Percentiles rank a stretch among this genome's conserved stretches.
Conservation (phyloP, 768 basidiomycete species). For the Lentinula boryana region DNA sequence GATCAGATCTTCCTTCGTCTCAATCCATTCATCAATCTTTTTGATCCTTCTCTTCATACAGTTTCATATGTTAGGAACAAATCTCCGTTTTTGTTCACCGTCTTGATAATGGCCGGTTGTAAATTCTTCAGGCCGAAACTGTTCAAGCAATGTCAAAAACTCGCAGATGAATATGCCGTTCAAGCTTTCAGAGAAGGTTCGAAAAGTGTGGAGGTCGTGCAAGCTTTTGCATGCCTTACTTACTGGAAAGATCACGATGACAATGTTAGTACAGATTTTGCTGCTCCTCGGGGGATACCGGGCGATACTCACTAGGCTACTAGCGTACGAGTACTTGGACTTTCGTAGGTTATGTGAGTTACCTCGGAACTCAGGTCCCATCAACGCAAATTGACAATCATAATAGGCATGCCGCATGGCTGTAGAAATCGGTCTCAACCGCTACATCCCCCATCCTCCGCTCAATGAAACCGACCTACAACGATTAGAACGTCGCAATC, state of each 20-base stretch:
- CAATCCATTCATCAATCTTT: constrained; percentile 85
- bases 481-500: constrained; percentile 70
- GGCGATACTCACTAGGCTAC: constrained; percentile 8
- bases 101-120: constrained; percentile 76
- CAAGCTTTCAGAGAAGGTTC: constrained; percentile 74
- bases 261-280: constrained; percentile 39
- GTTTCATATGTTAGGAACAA: constrained; percentile 71
- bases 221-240: constrained; percentile 83
- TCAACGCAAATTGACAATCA: background rate
- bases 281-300: constrained; percentile 10
- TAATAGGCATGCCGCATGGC: constrained; percentile 81
- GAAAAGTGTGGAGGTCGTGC: constrained; percentile 82
- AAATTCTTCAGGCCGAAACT: constrained; percentile 74
- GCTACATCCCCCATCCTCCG: constrained; percentile 51
- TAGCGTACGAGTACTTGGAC: constrained; percentile 64
- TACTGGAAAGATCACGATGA: constrained; percentile 91
- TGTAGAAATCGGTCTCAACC: constrained; percentile 76
- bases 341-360: constrained; percentile 76
- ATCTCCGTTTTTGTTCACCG: constrained; percentile 81
- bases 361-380: background rate
- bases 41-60: constrained; percentile 84
- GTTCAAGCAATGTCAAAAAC: constrained; percentile 62
- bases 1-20: constrained; percentile 77
- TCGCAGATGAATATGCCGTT: constrained; percentile 70
- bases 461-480: constrained; percentile 60